Conservation (phyloP, 75 land plant genomes). For the Ceratopteris richardii region DNA sequence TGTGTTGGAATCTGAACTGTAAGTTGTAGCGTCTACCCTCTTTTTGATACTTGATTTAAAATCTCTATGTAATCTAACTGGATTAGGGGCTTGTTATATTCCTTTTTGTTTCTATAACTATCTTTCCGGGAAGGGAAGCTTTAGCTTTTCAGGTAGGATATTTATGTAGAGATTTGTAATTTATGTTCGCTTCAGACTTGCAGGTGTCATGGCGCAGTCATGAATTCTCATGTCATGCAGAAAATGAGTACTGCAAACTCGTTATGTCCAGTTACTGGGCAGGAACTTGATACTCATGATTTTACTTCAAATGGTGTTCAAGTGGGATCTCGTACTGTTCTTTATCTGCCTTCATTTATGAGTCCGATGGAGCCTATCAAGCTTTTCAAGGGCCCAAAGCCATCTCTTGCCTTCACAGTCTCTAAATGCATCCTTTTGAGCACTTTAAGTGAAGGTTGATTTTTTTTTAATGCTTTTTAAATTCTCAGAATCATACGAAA, state of each 20-base stretch:
- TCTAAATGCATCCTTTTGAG: constrained; percentile 39
- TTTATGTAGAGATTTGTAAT: too few species aligned
- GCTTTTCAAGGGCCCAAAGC: constrained; percentile 5
- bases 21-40: too few species aligned
- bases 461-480: too few species aligned
- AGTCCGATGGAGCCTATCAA: constrained; percentile 17
- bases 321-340: constrained; percentile 44
- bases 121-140: too few species aligned
- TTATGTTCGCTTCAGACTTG: constrained; percentile 40
- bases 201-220: constrained; percentile 69
- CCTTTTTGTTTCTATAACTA: too few species aligned
- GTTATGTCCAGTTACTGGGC: constrained; percentile 43
- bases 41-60: too few species aligned
- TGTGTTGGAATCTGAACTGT: too few species aligned
- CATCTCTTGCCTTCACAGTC: constrained; percentile 35
- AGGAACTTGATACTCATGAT: constrained; percentile 30
- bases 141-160: too few species aligned
- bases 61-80: too few species aligned
- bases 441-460: constrained; percentile 58
- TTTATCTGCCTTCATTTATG: constrained; percentile 59
- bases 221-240: not conserved
- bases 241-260: not conserved
- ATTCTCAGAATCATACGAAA: too few species aligned
- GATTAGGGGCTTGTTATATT: too few species aligned
- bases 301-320: constrained; percentile 35